Evolutionary conservation across 169 alveolate genomes (phyloP), one percentile per base, ranked within the genome.

Genomic region (Plasmodium berghei): DNA sequence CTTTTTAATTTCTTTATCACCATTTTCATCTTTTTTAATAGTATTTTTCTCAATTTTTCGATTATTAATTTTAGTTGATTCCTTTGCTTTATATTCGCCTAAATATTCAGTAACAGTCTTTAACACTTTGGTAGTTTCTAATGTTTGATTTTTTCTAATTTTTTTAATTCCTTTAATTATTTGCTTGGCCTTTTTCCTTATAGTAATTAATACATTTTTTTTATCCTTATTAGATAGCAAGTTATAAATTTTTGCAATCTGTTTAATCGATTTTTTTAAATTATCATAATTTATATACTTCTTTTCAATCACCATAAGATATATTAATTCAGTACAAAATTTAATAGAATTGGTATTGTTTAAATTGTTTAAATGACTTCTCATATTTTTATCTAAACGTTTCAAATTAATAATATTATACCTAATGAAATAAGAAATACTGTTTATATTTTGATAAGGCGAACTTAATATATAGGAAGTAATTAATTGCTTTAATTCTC

Each of bases 391-490:
- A 58, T 87, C 73, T 55, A 87, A 71, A 24, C 45, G 26, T 12
- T 71, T 73, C 16, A 63, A 71, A 73, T 71, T 24, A 52, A 87
- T 55, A 63, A 87, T 61, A 34, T 71, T 72, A 48, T 73, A 87
- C 9, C 92, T 86, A 22, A 66, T 73, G 48, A 87, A 87, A 45
- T 62, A 58, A 45, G 56, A 56, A 16, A 87, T 63, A 24, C 67
- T 49, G 9, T 24, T 34, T 52, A 87, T 16, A 95, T 71, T 70
- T 18, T 64, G 42, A 4, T 59, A 22, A 9, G 73, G 83, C n/a
- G 70, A 54, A 46, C 26, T 69, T 52, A 71, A 48, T 59, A 87
- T 66, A 28, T 73, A 87, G 9, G 92, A 87, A 26, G 85, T 87
- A 18, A 73, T 64, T 40, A 87, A 49, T 46, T 63, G 71, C 58